Base-by-base conservation (phyloP, 192 early-diverging fungal genomes). In the Helicostylum pulchrum region DNA sequence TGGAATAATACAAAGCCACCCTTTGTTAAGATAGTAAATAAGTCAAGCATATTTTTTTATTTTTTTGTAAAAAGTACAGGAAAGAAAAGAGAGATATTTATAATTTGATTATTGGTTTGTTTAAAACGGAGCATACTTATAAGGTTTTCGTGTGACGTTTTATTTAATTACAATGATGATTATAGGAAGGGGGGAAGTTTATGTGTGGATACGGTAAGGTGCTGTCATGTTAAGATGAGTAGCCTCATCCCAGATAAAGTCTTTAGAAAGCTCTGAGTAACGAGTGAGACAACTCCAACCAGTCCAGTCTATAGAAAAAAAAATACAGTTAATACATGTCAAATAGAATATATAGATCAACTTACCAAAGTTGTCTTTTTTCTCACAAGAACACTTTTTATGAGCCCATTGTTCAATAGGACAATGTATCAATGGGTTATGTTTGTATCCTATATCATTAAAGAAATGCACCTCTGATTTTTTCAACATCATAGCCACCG, bases 1-100 rank as follows among this genome's bases (percentile, higher is more conserved):
- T 85, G 80, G 92, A 92, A 97, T 23, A 97, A 83, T 20, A 95
- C 90, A 32, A 93, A 77, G 14, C 95, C 95, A 44, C 92, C 91
- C 67, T 88, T 91, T 31, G 93, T 95, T 7, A 92, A 73, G 56
- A 94, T 85, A 0, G 87, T 83, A 62, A 92, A 92, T 34, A 84
- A 73, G 74, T 97, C 95, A 19, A 97, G 83, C 95, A 97, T 97
- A 23, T 47, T 52, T 50, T 46, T 45, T 6, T 4, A 7, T n/a
- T 26, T 26, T 26, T 26, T 39, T 39, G 36, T 9, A 39, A 3
- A 39, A 5, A 9, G 36, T 39, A 39, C 36, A 39, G 26, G 26
- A 39, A 39, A 39, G 36, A 39, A 39, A 39, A 39, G 4, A 36
- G 7, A 36, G 7, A 36, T 7, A 5, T 7, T 36, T 36, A 5